These are phyloP conservation scores for Mycena olivaceomarginata DNA, from an alignment of 768 basidiomycete species.

Conservation along the genomic window DNA sequence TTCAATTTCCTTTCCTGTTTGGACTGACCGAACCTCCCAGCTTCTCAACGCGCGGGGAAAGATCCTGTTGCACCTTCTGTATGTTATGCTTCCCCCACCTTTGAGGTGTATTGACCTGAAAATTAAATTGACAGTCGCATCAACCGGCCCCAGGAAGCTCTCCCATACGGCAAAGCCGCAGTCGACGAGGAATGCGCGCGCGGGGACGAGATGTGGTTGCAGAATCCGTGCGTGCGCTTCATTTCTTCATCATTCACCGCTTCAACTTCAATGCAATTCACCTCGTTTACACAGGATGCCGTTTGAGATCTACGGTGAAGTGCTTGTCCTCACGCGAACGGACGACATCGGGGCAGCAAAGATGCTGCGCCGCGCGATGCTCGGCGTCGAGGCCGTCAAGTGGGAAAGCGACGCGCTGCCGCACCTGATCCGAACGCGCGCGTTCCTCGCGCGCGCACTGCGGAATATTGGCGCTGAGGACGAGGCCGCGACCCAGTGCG, in stretches of 20 bases:
- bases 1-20: neutral
- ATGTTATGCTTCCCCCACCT: neutral
- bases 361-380: conserved; percentile 30
- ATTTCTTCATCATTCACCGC: neutral
- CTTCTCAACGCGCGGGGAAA: conserved; percentile 29
- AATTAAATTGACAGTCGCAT: conserved; percentile 7
- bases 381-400: conserved; percentile 15
- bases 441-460: conserved; percentile 30
- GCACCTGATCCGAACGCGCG: conserved; percentile 10
- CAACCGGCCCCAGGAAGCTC: conserved; percentile 22
- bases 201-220: conserved; percentile 18
- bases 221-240: conserved; percentile 27
- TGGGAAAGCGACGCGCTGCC: neutral
- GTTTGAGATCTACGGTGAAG: conserved; percentile 31
- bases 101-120: neutral
- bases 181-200: conserved; percentile 31
- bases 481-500: conserved; percentile 42
- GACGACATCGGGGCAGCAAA: conserved; percentile 24
- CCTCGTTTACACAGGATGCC: conserved; percentile 4
- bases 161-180: conserved; percentile 28
- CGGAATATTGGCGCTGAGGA: conserved; percentile 35
- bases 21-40: neutral
- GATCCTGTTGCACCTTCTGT: conserved; percentile 14
- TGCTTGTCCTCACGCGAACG: conserved; percentile 1
- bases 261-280: neutral